Conservation (phyloP, 2,329 filamentous ascomycete genomes). For the Aureobasidium namibiae region DNA sequence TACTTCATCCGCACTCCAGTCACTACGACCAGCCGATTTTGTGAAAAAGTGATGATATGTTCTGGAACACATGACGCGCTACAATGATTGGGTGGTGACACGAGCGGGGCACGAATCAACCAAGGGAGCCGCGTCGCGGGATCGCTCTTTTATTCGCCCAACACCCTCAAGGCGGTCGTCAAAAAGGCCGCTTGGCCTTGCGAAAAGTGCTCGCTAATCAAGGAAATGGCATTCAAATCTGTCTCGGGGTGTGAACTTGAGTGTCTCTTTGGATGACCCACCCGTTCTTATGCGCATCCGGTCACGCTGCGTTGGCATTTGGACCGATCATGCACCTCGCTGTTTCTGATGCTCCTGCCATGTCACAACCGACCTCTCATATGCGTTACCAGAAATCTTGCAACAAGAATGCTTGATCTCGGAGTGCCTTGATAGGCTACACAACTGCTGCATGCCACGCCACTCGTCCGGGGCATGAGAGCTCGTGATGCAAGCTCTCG, state of each 20-base stretch:
- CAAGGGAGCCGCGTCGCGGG: background rate
- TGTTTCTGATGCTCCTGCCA: conserved; percentile 7
- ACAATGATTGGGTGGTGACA: background rate
- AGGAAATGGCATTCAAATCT: background rate
- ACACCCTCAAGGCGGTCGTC: background rate
- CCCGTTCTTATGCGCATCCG: background rate
- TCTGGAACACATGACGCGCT: background rate
- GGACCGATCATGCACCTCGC: conserved; percentile 8
- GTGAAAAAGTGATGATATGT: background rate
- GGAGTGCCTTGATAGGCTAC: conserved; percentile 10
- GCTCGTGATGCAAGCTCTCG: conserved; percentile 11
- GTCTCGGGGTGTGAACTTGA: background rate
- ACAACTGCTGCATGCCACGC: conserved; percentile 8
- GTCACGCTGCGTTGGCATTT: conserved; percentile 11
- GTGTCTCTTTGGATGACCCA: background rate
- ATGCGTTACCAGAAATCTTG: background rate
- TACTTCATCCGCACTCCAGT: background rate
- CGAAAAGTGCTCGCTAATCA: background rate
- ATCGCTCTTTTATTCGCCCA: background rate
- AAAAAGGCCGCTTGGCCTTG: conserved; percentile 1
- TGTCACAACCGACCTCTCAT: conserved; percentile 3
- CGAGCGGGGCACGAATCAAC: background rate
- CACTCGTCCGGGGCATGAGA: conserved; percentile 8
- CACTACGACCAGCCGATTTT: background rate
- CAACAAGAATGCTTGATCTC: conserved; percentile 6